Evolutionary conservation across 257 asterid genomes (phyloP), one percentile per base, ranked within the genome.

Genomic region (Gardenia jasminoides): DNA sequence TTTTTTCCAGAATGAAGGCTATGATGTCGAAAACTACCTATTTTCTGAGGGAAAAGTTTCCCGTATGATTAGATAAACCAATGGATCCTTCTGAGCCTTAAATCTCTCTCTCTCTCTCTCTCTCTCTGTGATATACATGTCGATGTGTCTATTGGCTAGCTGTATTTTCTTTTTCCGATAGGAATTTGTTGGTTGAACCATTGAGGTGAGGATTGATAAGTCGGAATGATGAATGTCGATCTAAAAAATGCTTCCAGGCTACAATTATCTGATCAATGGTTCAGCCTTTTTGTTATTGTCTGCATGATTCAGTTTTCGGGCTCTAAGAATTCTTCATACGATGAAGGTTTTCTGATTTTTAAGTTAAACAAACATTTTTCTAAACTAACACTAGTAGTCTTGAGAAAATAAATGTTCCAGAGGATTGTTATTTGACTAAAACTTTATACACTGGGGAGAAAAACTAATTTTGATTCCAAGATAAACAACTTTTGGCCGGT

Each of bases 11-110:
- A 11, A 77, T 26, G 66, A 70, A 80, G 85, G 96, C 94, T 73
- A 58, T 91, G 98, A 93, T 90, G 97, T 64, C 78, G 33, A 70
- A 78, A 89, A 82, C 93, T 90, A 89, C 94, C 96, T 92, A 93
- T 90, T 91, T 92, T 86, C 76, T 90, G 97, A 92, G 81, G 82
- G 86, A 79, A 80, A 26, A 12, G 48, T 67, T 80, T 56, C 85
- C 67, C 85, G 82, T 72, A 54, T 91, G 97, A 93, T 88, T 91
- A 85, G 13, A 88, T 78, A 82, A 81, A 88, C 97, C 97, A 93
- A 92, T 92, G 97, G 98, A 93, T 92, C 98, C 98, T 93, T 88
- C 96, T 91, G 96, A 91, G 93, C 94, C 78, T 72, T 58, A 28
- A 9, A 3, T 36, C 24, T 47, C 19, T 68, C 36, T 54, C 67